phyloP scores from a whole-genome alignment of 257 asterid genomes.

The Solanum boliviense region DNA sequence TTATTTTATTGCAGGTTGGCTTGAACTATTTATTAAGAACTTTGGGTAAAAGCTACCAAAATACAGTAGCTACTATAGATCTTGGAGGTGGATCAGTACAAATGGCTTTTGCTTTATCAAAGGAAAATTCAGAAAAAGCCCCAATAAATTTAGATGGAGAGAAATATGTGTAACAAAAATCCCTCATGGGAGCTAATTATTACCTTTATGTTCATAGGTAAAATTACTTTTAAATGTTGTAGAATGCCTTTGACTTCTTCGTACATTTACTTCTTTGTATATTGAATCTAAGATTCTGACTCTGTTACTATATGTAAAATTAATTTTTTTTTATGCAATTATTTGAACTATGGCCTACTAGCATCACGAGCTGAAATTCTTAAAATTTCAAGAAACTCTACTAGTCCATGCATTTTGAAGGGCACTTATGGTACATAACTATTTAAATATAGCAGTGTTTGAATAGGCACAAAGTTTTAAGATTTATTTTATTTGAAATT shows the following conservation, averaged over 20 bases:
- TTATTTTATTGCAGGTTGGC: too few relatives aligned
- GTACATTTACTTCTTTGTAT: background rate
- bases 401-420: constrained; percentile 36
- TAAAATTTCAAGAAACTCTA: constrained; percentile 9
- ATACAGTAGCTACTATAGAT: constrained; percentile 11
- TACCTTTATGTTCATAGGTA: constrained; percentile 49
- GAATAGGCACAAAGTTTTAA: background rate
- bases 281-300: background rate
- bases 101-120: constrained; percentile 42
- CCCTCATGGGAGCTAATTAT: constrained; percentile 18
- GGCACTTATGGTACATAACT: constrained; percentile 22
- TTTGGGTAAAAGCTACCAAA: background rate
- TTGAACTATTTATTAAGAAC: too few relatives aligned
- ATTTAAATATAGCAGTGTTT: too few relatives aligned
- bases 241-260: background rate
- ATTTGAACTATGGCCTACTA: constrained; percentile 24
- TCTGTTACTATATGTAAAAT: background rate
- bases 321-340: constrained; percentile 13
- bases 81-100: constrained; percentile 14
- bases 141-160: constrained; percentile 1
- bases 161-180: constrained; percentile 16
- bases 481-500: too few relatives aligned
- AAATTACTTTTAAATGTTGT: background rate
- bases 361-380: constrained; percentile 47
- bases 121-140: constrained; percentile 18